These are phyloP conservation scores for Phytophthora tentaculata DNA, from an alignment of 352 stramenopile genomes.

Conservation along the genomic window DNA sequence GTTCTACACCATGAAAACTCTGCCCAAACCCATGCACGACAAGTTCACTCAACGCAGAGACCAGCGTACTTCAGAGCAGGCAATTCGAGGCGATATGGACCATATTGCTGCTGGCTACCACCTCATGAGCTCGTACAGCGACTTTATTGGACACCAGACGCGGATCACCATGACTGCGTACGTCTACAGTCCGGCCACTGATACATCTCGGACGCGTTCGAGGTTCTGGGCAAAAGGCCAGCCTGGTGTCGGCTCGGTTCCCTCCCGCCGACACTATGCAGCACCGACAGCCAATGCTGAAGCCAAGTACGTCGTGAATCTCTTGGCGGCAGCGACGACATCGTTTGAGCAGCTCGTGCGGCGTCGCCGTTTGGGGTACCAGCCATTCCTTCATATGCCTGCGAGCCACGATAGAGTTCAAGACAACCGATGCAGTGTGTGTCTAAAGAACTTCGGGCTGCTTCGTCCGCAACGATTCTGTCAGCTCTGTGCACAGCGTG, in stretches of 20 bases:
- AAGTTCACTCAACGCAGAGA: slow-evolving; percentile 23
- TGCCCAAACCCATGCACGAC: slow-evolving; percentile 56
- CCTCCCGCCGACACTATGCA: slow-evolving; percentile 11
- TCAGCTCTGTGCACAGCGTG: slow-evolving; percentile 65
- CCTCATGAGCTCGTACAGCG: slow-evolving; percentile 53
- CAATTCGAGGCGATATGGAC: slow-evolving; percentile 46
- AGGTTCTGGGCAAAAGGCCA: slow-evolving; percentile 31
- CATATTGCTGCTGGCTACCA: slow-evolving; percentile 75
- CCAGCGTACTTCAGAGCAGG: slow-evolving; percentile 23
- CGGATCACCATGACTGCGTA: slow-evolving; percentile 69
- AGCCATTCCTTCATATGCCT: slow-evolving; percentile 53
- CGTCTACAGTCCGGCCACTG: slow-evolving; percentile 25
- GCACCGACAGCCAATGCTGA: slow-evolving; percentile 31
- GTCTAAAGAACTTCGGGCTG: slow-evolving; percentile 55
- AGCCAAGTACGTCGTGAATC: slow-evolving; percentile 58
- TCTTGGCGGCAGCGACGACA: slow-evolving; percentile 52
- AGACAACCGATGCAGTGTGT: slow-evolving; percentile 53
- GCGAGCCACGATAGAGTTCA: slow-evolving; percentile 27
- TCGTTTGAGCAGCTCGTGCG: slow-evolving; percentile 66
- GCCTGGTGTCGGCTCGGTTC: not conserved
- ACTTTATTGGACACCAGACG: slow-evolving; percentile 59
- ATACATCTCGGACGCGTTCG: not conserved
- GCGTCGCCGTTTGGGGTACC: slow-evolving; percentile 60
- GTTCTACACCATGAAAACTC: slow-evolving; percentile 72
- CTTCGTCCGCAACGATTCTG: slow-evolving; percentile 65